Evolutionary conservation across 2,329 filamentous ascomycete species (phyloP).

Genomic region (Rhinocladiella mackenziei): DNA sequence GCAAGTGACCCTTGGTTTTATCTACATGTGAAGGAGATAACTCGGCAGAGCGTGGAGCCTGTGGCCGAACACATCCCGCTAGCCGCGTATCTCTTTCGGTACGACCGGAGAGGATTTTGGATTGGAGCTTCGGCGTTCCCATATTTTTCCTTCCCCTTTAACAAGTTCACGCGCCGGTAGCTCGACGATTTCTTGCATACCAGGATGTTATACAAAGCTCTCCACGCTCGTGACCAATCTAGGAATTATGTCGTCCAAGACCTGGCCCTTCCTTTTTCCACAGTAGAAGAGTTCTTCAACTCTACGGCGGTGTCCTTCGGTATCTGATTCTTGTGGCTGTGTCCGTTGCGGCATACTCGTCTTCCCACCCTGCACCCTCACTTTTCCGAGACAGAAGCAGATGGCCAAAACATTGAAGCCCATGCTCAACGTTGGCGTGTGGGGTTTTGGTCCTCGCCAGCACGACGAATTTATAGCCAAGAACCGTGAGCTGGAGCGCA

Average conservation of each 20-base stretch:
- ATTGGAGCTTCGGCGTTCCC: slow-evolving; percentile 52
- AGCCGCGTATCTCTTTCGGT: slow-evolving; percentile 53
- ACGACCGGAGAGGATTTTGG: slow-evolving; percentile 60
- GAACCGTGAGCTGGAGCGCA: slow-evolving; percentile 64
- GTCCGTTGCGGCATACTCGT: slow-evolving; percentile 44
- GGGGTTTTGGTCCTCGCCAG: slow-evolving; percentile 65
- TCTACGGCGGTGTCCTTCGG: slow-evolving; percentile 45
- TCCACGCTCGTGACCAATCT: slow-evolving; percentile 53
- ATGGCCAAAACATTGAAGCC: slow-evolving; percentile 35
- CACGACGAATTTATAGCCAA: slow-evolving; percentile 55
- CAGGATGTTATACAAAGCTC: slow-evolving; percentile 55
- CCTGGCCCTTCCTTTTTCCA: slow-evolving; percentile 52
- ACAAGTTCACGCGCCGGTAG: slow-evolving; percentile 52
- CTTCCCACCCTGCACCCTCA: slow-evolving; percentile 35
- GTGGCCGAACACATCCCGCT: slow-evolving; percentile 44
- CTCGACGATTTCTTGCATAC: slow-evolving; percentile 58
- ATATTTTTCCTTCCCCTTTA: slow-evolving; percentile 57
- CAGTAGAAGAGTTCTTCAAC: slow-evolving; percentile 48
- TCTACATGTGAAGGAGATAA: slow-evolving; percentile 52
- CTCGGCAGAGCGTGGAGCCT: slow-evolving; percentile 8
- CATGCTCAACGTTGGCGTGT: slow-evolving; percentile 61
- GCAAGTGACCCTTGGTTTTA: slow-evolving; percentile 70
- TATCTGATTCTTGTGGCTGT: slow-evolving; percentile 58
- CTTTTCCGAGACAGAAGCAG: slow-evolving; percentile 22
- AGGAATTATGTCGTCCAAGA: slow-evolving; percentile 58